A percentile compares a stretch with the other conserved stretches of the same genome.
Conservation (phyloP, 306 rosid genomes). For the Lupinus albus region DNA sequence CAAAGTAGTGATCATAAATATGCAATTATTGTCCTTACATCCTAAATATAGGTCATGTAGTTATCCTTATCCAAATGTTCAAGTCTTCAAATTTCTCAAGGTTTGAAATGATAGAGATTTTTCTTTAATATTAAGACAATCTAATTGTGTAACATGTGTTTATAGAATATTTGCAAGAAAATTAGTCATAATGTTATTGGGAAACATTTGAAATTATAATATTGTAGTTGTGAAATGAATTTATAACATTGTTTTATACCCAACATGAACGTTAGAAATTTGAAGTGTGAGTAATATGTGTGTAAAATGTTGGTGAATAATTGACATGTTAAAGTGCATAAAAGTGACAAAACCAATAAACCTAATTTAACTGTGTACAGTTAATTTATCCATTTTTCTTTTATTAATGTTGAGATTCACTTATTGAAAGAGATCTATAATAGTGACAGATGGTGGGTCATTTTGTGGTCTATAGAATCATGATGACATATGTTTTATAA, state of each 20-base stretch:
- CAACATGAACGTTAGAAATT: too few species aligned
- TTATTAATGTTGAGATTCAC: background rate
- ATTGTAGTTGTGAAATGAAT: too few species aligned
- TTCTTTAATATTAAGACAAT: background rate
- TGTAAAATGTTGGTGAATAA: too few species aligned
- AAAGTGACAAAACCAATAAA: too few species aligned
- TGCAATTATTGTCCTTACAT: constrained; percentile 41
- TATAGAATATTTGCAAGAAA: too few species aligned
- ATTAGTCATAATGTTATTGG: too few species aligned
- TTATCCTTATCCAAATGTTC: constrained; percentile 41
- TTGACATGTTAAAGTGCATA: too few species aligned
- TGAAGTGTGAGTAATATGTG: too few species aligned
- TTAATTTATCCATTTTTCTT: background rate
- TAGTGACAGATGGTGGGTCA: constrained; percentile 31
- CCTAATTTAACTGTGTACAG: background rate
- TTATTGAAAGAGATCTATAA: background rate
- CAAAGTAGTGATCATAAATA: constrained; percentile 34
- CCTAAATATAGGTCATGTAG: background rate
- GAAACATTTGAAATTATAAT: too few species aligned
- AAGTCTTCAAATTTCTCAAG: constrained; percentile 32
- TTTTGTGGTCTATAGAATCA: constrained; percentile 30
- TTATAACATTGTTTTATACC: too few species aligned
- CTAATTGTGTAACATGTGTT: too few species aligned
- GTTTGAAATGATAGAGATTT: constrained; percentile 28
- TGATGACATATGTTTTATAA: constrained; percentile 42